phyloP scores from a whole-genome alignment of 2,329 filamentous ascomycete species.

The Boeremia exigua region DNA sequence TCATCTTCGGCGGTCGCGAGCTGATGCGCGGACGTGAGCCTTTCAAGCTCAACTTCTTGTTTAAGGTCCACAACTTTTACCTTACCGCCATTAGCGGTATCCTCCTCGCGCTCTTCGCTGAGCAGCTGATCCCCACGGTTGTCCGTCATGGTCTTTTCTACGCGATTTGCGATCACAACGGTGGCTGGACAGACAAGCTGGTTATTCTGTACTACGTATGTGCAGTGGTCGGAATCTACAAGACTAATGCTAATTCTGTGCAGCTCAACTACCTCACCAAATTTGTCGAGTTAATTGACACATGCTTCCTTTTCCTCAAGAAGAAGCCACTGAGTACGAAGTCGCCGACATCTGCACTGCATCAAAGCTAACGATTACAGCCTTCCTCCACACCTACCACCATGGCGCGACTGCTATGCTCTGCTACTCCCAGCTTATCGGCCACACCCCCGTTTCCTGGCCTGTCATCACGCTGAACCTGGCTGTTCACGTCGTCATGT shows the following conservation, averaged over 20 bases:
- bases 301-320: conserved; percentile 96
- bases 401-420: conserved; percentile 95
- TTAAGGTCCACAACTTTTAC: conserved; percentile 97
- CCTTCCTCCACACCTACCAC: conserved; percentile 99
- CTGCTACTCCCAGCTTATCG: conserved; percentile 96
- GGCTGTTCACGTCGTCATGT: conserved; percentile 96
- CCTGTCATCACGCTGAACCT: conserved; percentile 92
- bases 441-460: conserved; percentile 92
- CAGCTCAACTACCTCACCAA: conserved; percentile 98
- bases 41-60: conserved; percentile 85
- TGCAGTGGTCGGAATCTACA: conserved; percentile 27
- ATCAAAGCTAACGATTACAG: conserved; percentile 40
- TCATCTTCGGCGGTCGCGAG: conserved; percentile 93
- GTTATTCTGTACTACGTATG: conserved; percentile 96
- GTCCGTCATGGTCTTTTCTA: conserved; percentile 84
- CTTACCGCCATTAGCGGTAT: conserved; percentile 83
- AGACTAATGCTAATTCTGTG: conserved; percentile 45
- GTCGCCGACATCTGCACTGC: neutral
- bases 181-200: conserved; percentile 92
- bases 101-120: conserved; percentile 83
- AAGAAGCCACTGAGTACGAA: conserved; percentile 91
- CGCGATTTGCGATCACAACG: conserved; percentile 79
- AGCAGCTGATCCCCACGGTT: conserved; percentile 87
- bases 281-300: conserved; percentile 94
- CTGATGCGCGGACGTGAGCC: conserved; percentile 86